Base-by-base conservation (phyloP, 179 eudicot species). In the Kewa caespitosa region DNA sequence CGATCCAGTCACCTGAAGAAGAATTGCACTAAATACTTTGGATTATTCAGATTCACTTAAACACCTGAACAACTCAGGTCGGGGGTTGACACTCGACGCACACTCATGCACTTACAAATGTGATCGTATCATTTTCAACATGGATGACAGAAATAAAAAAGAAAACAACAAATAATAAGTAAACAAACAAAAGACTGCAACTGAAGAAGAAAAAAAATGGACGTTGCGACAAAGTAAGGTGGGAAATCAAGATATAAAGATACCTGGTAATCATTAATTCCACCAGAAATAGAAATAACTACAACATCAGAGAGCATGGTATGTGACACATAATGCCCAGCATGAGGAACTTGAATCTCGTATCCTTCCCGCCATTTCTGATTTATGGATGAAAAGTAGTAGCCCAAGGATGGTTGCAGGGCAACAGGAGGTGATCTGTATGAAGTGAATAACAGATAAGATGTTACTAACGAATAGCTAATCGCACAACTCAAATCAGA, bases 191-290 rank as follows among this genome's bases (percentile, higher is more conserved):
- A 33, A n/a, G n/a, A n/a, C n/a, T n/a, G n/a, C n/a, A n/a, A n/a
- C n/a, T n/a, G n/a, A n/a, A n/a, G n/a, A n/a, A n/a, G n/a, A n/a
- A n/a, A n/a, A n/a, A n/a, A n/a, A n/a, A n/a, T n/a, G n/a, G n/a
- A n/a, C n/a, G 42, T 30, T 30, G 2, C 41, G 55, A 61, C 28
- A 37, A 38, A 39, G 10, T 32, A 46, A 43, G 52, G 37, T 32
- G 25, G 36, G 38, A 38, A 38, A 67, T 2, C 20, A 61, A 38
- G 73, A 72, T 32, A 62, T 6, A 34, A 59, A 68, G 30, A 23
- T 87, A 92, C 98, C 99, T 96, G 99, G 84, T 89, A 93, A 86
- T 96, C 99, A 81, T 90, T 84, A 74, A 86, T 84, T 77, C 98
- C 99, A 41, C 98, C 99, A 76, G 99, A 89, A 62, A 93, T 88